These are phyloP conservation scores for Melanomma pulvis-pyrius DNA, from an alignment of 495 filamentous ascomycete species.

Conservation along the genomic window DNA sequence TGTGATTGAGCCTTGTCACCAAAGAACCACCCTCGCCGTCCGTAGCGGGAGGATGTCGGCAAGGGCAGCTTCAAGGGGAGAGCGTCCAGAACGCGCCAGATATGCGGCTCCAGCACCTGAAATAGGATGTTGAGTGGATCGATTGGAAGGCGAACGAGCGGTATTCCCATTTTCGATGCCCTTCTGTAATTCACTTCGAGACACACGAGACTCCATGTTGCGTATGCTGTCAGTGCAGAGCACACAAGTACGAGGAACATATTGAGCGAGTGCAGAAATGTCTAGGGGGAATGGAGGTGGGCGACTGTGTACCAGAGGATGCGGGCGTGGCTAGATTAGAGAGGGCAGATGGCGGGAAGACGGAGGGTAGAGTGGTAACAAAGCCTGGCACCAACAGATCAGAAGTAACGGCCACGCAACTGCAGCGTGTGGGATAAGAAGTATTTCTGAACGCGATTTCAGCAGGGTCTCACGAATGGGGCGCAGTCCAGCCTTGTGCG, in stretches of 20 bases:
- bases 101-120: conserved; percentile 20
- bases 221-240: not conserved
- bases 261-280: too few species aligned
- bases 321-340: too few species aligned
- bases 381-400: too few species aligned
- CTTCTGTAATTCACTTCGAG: conserved; percentile 20
- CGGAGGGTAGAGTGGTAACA: too few species aligned
- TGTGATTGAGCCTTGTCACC: conserved; percentile 13
- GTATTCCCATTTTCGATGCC: conserved; percentile 20
- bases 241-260: not conserved
- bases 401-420: too few species aligned
- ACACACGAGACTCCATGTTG: conserved; percentile 6
- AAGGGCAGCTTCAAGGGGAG: not conserved
- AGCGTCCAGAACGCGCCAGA: conserved; percentile 10
- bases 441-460: too few species aligned
- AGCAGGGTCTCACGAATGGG: too few species aligned
- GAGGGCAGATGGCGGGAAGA: too few species aligned
- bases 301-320: too few species aligned
- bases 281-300: too few species aligned
- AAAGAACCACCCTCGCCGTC: conserved; percentile 22
- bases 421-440: too few species aligned
- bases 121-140: conserved; percentile 25
- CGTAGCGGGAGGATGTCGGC: not conserved
- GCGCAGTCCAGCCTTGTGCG: too few species aligned
- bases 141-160: conserved; percentile 19